These are phyloP conservation scores for Komagataella phaffii DNA, from an alignment of 805 yeast genomes.

Conservation along the genomic window DNA sequence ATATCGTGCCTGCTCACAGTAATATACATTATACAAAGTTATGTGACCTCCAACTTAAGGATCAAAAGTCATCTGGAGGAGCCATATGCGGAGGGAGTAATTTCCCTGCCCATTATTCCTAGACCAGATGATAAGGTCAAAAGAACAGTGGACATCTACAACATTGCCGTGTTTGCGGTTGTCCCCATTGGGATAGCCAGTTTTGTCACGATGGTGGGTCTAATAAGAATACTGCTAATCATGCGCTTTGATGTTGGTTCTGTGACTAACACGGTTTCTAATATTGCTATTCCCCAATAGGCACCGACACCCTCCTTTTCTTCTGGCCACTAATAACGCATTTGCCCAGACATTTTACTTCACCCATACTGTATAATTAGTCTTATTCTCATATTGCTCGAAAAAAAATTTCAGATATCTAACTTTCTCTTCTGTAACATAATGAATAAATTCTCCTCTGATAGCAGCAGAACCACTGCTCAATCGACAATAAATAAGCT, in stretches of 20 bases:
- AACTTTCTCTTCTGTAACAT: not conserved
- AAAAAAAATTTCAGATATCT: not conserved
- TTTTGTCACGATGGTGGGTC: slow-evolving; percentile 79
- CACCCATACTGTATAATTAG: not conserved
- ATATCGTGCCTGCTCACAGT: slow-evolving; percentile 77
- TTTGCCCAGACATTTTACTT: not conserved
- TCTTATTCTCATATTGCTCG: not conserved
- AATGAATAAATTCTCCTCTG: not conserved
- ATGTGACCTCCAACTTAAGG: slow-evolving; percentile 67
- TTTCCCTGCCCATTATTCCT: slow-evolving; percentile 12
- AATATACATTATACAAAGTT: slow-evolving; percentile 74
- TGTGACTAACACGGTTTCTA: not conserved
- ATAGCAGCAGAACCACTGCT: not conserved
- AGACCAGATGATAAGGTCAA: slow-evolving; percentile 20
- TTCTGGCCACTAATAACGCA: not conserved
- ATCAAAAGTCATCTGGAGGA: slow-evolving; percentile 14
- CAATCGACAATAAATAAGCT: slow-evolving; percentile 7
- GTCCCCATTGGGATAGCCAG: slow-evolving; percentile 97
- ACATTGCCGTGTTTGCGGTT: slow-evolving; percentile 88
- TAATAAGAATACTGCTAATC: slow-evolving; percentile 57
- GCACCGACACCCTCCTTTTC: not conserved
- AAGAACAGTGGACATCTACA: slow-evolving; percentile 75
- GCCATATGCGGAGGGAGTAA: slow-evolving; percentile 4
- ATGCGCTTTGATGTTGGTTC: not conserved
- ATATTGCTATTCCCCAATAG: not conserved